Base-by-base conservation (phyloP, 2,329 filamentous ascomycete genomes). In the Aspergillus calidoustus region DNA sequence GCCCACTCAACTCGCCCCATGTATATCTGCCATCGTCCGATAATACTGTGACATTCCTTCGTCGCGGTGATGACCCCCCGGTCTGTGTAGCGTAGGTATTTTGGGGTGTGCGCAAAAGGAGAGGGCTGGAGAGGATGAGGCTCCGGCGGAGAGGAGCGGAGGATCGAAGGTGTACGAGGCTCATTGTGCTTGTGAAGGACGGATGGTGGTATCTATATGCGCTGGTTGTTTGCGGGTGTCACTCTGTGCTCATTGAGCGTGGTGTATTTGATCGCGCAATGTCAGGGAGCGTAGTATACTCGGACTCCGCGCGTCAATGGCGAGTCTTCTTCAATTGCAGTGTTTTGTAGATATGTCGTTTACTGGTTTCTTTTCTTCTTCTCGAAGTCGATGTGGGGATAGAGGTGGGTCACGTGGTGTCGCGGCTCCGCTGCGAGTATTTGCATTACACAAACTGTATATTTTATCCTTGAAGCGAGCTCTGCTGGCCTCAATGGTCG, bases 21-120 rank as follows among this genome's bases (percentile, higher is more conserved):
- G 88, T 87, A 1, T 97, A 88, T 65, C 85, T 84, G 7, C 94
- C 94, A 71, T 92, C 90, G 69, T 97, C 94, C 69, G 92, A 95
- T 71, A 93, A 89, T 0, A 94, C 86, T 0, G 93, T 97, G 28
- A 97, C 88, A 44, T 88, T 84, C 71, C 91, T 85, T 65, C 69
- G 70, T 54, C 61, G 59, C n/a, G 68, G 60, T 5, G 83, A 86
- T 28, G 83, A 68, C 23, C 74, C 63, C 64, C 69, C 63, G 88
- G 85, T 78, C 89, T 90, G 54, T 77, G 74, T 71, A 86, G 83
- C 54, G 60, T 63, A 55, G 71, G 60, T 54, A 66, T 66, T 43
- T 59, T 57, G 44, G n/a, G 44, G 25, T 47, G 64, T 66, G 69
- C 68, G 64, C 76, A 76, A 77, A 74, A 74, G 73, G 61, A 71